A percentile compares a stretch with the other conserved stretches of the same genome.
phyloP scores from a whole-genome alignment of 2,329 filamentous ascomycete species.

The Paecilomyces niveus region DNA sequence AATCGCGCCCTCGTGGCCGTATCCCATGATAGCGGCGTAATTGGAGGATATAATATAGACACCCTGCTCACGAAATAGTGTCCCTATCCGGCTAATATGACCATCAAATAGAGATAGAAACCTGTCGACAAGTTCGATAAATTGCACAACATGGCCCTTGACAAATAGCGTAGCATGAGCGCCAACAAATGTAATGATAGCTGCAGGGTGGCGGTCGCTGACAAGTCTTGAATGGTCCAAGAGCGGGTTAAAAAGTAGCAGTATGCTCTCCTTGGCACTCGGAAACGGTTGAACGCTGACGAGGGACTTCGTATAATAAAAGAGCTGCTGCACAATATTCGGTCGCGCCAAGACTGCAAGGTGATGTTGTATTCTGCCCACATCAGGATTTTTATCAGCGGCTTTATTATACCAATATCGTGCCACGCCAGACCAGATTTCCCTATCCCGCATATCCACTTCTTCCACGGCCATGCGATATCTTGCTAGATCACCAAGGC shows the following conservation, averaged over 20 bases:
- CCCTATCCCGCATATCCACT: slow-evolving; percentile 64
- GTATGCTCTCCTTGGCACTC: slow-evolving; percentile 50
- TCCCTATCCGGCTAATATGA: slow-evolving; percentile 41
- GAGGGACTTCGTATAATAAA: slow-evolving; percentile 53
- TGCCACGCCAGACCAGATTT: slow-evolving; percentile 75
- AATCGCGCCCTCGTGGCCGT: slow-evolving; percentile 37
- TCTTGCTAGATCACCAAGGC: slow-evolving; percentile 74
- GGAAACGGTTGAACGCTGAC: slow-evolving; percentile 49
- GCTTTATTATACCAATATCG: slow-evolving; percentile 79
- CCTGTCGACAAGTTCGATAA: slow-evolving; percentile 29
- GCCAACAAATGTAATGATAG: slow-evolving; percentile 46
- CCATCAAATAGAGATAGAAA: slow-evolving; percentile 42
- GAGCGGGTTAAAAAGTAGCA: slow-evolving; percentile 48
- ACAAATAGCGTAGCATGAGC: slow-evolving; percentile 47
- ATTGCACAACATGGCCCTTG: slow-evolving; percentile 25
- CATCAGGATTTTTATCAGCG: slow-evolving; percentile 65
- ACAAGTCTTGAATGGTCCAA: slow-evolving; percentile 32
- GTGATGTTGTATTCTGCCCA: slow-evolving; percentile 81
- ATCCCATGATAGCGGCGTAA: slow-evolving; percentile 49
- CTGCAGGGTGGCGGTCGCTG: slow-evolving; percentile 18
- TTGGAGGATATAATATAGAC: slow-evolving; percentile 50
- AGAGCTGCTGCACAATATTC: slow-evolving; percentile 51
- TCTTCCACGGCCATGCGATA: slow-evolving; percentile 93
- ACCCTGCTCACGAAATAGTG: slow-evolving; percentile 47
- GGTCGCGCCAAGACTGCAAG: slow-evolving; percentile 61